Conservation (phyloP, 1,284 basidiomycete genomes). For the Pascua sp. region DNA sequence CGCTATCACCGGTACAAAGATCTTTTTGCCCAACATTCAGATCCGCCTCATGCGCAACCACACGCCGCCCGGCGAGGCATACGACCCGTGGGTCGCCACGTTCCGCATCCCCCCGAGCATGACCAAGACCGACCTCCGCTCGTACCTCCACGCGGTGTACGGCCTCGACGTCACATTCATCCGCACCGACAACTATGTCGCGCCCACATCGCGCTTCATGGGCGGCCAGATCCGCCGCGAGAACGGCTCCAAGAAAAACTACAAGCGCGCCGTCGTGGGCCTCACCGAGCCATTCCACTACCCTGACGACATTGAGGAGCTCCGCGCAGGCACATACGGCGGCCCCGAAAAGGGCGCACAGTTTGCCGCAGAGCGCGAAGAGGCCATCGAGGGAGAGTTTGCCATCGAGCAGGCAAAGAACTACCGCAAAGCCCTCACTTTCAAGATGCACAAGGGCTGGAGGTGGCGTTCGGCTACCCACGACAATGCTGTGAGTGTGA, state of each 20-base stretch:
- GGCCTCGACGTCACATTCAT: conserved; percentile 87
- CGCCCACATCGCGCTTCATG: conserved; percentile 53
- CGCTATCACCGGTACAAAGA: conserved; percentile 67
- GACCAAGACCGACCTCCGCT: conserved; percentile 87
- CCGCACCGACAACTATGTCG: conserved; percentile 82
- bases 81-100: conserved; percentile 92
- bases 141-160: conserved; percentile 78
- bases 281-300: conserved; percentile 88
- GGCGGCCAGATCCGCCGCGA: conserved; percentile 28
- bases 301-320: conserved; percentile 72
- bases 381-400: conserved; percentile 62
- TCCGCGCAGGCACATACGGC: conserved; percentile 49
- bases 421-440: conserved; percentile 39
- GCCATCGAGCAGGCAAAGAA: conserved; percentile 56
- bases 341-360: conserved; percentile 36
- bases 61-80: conserved; percentile 70
- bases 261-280: conserved; percentile 85
- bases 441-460: conserved; percentile 41
- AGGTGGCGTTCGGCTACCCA: conserved; percentile 43
- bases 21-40: conserved; percentile 84
- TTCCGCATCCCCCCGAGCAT: conserved; percentile 78
- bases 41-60: conserved; percentile 81
- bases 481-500: conserved; percentile 36
- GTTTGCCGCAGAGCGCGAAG: conserved; percentile 57
- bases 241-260: conserved; percentile 55